Evolutionary conservation across 805 yeast species (phyloP).

Genomic region (Yarrowia deformans): DNA sequence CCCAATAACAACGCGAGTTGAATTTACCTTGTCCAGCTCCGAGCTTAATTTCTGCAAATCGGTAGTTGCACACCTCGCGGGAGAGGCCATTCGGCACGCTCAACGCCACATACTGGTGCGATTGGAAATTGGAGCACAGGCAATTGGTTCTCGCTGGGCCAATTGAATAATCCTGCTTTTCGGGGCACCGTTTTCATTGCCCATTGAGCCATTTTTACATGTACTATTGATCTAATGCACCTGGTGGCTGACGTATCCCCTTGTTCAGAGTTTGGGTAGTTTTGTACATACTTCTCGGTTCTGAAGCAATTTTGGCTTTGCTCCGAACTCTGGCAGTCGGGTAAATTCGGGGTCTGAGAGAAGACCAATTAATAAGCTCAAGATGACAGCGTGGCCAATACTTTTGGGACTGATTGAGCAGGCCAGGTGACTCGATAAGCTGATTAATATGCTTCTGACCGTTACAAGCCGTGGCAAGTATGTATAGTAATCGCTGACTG

Average conservation of each 20-base stretch:
- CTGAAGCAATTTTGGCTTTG: conserved; percentile 38
- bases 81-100: background rate
- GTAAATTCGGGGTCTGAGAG: conserved; percentile 30
- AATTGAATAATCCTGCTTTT: background rate
- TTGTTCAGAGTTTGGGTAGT: conserved; percentile 21
- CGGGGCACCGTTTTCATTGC: background rate
- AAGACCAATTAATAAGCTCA: conserved; percentile 35
- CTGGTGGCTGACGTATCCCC: conserved; percentile 24
- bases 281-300: conserved; percentile 27
- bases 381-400: conserved; percentile 34
- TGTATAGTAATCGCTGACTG: background rate
- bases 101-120: background rate
- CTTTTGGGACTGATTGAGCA: background rate
- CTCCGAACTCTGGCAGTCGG: conserved; percentile 36
- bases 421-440: background rate
- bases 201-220: conserved; percentile 27
- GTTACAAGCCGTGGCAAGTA: background rate
- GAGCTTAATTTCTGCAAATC: background rate
- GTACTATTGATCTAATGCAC: conserved; percentile 25
- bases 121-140: background rate
- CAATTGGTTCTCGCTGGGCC: background rate
- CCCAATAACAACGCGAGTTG: conserved; percentile 38
- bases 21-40: conserved; percentile 3
- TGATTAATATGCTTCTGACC: too few relatives aligned
- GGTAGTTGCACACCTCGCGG: conserved; percentile 1